A percentile compares a stretch with the other conserved stretches of the same genome.
These are phyloP conservation scores for Achlya hypogyna DNA, from an alignment of 352 stramenopile genomes.

Conservation along the genomic window DNA sequence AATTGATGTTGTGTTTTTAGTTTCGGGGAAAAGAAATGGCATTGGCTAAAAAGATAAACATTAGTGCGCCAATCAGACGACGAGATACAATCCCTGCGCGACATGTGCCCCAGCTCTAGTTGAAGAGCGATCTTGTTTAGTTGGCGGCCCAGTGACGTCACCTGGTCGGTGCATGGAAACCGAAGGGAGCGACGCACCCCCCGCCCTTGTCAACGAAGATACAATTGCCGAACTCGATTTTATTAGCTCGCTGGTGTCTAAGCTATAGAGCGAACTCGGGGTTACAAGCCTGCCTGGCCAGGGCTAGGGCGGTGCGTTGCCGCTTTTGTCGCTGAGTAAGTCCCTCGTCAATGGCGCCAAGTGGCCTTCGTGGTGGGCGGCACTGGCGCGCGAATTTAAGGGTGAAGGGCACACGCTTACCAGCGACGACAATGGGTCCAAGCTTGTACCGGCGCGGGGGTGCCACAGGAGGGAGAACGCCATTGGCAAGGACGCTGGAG, in stretches of 20 bases:
- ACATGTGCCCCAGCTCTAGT: not conserved
- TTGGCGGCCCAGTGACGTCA: not conserved
- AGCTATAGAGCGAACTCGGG: not conserved
- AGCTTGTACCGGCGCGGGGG: not conserved
- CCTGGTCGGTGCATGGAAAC: not conserved
- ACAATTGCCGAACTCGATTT: too few relatives aligned
- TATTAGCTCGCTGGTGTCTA: not conserved
- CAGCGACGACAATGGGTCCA: not conserved
- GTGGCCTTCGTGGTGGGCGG: not conserved
- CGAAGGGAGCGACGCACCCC: not conserved
- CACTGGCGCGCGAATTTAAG: not conserved
- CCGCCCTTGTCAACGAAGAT: too few relatives aligned
- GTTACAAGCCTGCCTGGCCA: not conserved
- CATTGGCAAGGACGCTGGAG: not conserved
- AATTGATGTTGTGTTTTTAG: not conserved
- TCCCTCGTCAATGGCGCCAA: not conserved
- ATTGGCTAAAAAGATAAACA: not conserved
- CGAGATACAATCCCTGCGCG: not conserved
- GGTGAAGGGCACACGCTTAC: not conserved
- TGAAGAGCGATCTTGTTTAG: not conserved
- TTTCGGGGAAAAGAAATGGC: not conserved
- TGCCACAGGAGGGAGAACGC: not conserved
- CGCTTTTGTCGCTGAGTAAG: not conserved
- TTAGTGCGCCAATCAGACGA: not conserved
- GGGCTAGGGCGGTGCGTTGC: not conserved